A percentile compares a stretch with the other conserved stretches of the same genome.
These are phyloP conservation scores for Aspergillus versicolor DNA, from an alignment of 2,329 filamentous ascomycete species.

Conservation along the genomic window DNA sequence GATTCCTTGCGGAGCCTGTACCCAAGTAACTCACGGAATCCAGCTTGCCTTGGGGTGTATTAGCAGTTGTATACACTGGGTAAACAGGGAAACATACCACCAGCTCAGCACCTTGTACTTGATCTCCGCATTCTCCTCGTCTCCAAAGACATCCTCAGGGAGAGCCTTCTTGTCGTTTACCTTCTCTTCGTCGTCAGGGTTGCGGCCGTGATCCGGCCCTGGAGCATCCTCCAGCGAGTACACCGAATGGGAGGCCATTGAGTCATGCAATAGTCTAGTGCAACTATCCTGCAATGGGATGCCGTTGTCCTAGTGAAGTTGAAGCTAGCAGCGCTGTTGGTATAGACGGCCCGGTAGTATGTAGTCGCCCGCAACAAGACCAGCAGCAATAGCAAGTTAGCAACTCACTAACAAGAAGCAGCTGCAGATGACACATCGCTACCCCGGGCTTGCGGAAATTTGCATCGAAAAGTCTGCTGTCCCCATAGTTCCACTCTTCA, in stretches of 20 bases:
- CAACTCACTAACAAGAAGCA: too few species aligned
- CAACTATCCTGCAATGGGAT: too few species aligned
- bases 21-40: conserved; percentile 25
- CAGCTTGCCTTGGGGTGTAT: conserved; percentile 43
- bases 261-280: not conserved
- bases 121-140: conserved; percentile 43
- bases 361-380: too few species aligned
- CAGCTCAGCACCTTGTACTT: conserved; percentile 54
- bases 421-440: not conserved
- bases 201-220: not conserved
- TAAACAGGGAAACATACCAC: conserved; percentile 27
- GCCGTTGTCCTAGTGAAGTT: too few species aligned
- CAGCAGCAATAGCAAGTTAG: too few species aligned
- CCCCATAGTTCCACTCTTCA: not conserved
- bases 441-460: not conserved
- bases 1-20: too few species aligned
- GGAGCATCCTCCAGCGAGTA: not conserved
- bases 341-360: too few species aligned
- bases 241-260: not conserved
- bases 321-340: too few species aligned
- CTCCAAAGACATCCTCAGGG: conserved; percentile 38
- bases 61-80: not conserved
- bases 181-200: not conserved
- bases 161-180: conserved; percentile 21
- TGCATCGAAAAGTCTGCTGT: not conserved